Percentiles rank a stretch among this genome's conserved stretches.
Conservation (phyloP, 1,284 basidiomycete species). For the Ustilago cynodontis region DNA sequence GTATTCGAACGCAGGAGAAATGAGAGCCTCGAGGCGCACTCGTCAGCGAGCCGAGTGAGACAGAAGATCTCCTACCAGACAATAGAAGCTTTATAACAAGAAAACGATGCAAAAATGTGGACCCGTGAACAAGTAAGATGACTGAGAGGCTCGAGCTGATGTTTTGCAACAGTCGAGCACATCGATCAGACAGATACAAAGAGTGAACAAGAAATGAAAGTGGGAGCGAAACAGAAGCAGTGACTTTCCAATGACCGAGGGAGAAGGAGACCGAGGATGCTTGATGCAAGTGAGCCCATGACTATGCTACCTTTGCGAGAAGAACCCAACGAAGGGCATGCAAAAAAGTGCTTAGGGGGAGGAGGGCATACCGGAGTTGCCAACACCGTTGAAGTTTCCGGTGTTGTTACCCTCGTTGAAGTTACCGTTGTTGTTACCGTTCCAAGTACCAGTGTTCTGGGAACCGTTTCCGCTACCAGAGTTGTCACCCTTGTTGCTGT, state of each 20-base stretch:
- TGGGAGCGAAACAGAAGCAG: background rate
- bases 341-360: no score
- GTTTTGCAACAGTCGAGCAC: conserved; percentile 9
- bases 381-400: background rate
- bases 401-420: background rate
- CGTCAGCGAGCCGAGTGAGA: background rate
- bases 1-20: no score
- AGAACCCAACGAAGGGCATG: background rate
- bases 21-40: background rate
- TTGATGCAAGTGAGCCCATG: background rate
- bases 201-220: conserved; percentile 3
- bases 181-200: conserved; percentile 6
- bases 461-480: background rate
- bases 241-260: background rate
- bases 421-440: background rate
- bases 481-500: conserved; percentile 2
- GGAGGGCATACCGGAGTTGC: background rate
- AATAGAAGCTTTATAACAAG: background rate
- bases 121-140: background rate
- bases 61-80: background rate
- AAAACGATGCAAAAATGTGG: background rate
- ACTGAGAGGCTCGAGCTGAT: conserved; percentile 8
- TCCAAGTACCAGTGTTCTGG: background rate
- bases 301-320: background rate
- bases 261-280: background rate